Evolutionary conservation across 306 rosid genomes (phyloP).

Genomic region (Phaseolus lunatus): DNA sequence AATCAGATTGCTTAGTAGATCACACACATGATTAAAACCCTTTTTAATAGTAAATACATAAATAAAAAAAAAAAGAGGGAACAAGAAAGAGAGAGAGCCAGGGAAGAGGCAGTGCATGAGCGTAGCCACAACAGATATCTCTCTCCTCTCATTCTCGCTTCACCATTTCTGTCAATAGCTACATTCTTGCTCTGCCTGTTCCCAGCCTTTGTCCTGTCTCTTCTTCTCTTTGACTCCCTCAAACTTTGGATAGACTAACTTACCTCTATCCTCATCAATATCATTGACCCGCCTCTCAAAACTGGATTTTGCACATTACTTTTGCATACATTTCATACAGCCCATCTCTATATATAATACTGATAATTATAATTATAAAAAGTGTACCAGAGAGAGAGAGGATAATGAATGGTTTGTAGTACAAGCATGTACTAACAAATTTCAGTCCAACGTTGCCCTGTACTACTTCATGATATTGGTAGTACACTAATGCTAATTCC

Average conservation of each 20-base stretch:
- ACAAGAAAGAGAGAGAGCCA: conserved; percentile 61
- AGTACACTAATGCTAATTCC: not conserved
- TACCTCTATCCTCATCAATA: conserved; percentile 4
- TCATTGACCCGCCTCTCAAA: not conserved
- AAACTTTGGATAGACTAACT: conserved; percentile 5
- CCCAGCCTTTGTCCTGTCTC: conserved; percentile 61
- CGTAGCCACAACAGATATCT: conserved; percentile 58
- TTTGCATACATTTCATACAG: not conserved
- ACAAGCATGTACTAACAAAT: conserved; percentile 51
- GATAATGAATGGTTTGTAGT: conserved; percentile 29
- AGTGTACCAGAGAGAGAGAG: not conserved
- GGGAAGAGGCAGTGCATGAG: conserved; percentile 99
- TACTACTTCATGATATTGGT: conserved; percentile 31
- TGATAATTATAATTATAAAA: not conserved
- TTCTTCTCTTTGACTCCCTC: not conserved
- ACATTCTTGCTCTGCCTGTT: conserved; percentile 85
- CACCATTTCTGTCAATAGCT: conserved; percentile 53
- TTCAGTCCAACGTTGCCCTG: conserved; percentile 10
- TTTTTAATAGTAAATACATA: not conserved
- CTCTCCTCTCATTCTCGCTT: not conserved
- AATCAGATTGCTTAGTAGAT: not conserved
- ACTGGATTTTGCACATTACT: conserved; percentile 1
- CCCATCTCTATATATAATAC: conserved; percentile 34
- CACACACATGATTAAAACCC: not conserved
- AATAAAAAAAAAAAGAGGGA: not conserved